These are phyloP conservation scores for Melanogaster broomeanus DNA, from an alignment of 768 basidiomycete species.

Conservation along the genomic window DNA sequence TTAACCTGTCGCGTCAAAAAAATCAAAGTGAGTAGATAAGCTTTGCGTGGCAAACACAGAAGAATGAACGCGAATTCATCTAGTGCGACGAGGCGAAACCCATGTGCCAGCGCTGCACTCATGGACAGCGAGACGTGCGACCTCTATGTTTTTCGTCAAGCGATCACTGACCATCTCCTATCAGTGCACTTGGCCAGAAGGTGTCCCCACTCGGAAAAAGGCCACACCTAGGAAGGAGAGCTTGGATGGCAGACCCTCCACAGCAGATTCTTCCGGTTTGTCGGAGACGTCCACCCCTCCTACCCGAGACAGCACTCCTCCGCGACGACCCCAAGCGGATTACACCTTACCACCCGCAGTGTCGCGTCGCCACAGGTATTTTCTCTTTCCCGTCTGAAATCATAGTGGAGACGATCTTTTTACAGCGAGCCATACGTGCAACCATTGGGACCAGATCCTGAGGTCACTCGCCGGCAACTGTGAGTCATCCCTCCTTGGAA, in stretches of 20 bases:
- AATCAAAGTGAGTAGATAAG: conserved; percentile 69
- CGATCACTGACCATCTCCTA: conserved; percentile 11
- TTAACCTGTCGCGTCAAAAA: conserved; percentile 92
- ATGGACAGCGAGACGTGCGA: conserved; percentile 80
- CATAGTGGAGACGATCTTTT: conserved; percentile 4
- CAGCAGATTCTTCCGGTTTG: conserved; percentile 71
- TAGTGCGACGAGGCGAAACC: conserved; percentile 94
- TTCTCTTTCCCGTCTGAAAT: background rate
- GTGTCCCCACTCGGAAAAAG: conserved; percentile 72
- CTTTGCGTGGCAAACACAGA: background rate
- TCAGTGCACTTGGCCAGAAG: conserved; percentile 86
- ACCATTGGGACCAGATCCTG: conserved; percentile 45
- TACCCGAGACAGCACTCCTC: conserved; percentile 65
- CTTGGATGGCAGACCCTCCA: conserved; percentile 65
- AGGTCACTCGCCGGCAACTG: conserved; percentile 47
- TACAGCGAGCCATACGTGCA: conserved; percentile 48
- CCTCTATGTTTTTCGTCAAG: background rate
- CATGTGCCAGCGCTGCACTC: conserved; percentile 81
- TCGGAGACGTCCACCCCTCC: conserved; percentile 76
- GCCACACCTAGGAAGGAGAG: conserved; percentile 57
- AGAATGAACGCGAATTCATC: conserved; percentile 4
- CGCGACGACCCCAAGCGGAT: conserved; percentile 49
- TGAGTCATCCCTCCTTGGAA: conserved; percentile 31
- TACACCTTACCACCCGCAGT: conserved; percentile 38
- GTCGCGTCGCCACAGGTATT: conserved; percentile 44